Conservation (phyloP, 1,284 basidiomycete species). For the Anthracocystis setariae region DNA sequence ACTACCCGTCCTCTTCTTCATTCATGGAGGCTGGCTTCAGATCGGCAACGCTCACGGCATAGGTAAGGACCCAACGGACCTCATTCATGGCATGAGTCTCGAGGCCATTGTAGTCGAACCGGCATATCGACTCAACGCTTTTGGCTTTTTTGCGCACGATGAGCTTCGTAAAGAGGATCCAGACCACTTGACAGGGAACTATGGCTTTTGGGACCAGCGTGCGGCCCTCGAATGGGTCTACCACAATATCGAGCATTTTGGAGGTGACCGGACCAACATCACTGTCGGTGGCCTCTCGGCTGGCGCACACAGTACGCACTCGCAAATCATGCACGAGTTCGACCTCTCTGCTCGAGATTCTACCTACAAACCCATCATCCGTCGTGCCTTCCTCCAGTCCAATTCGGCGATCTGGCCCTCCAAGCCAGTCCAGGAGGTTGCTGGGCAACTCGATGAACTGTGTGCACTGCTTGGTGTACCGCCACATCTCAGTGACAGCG, state of each 20-base stretch:
- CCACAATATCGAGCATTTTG: conserved; percentile 58
- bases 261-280: conserved; percentile 61
- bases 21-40: conserved; percentile 53
- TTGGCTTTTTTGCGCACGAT: conserved; percentile 50
- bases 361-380: conserved; percentile 34
- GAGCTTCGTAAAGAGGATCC: conserved; percentile 28
- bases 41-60: conserved; percentile 34
- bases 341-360: conserved; percentile 14
- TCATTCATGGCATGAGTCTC: conserved; percentile 24
- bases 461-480: conserved; percentile 16
- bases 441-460: conserved; percentile 42
- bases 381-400: conserved; percentile 40
- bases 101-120: conserved; percentile 38
- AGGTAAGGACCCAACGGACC: conserved; percentile 27
- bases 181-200: conserved; percentile 38
- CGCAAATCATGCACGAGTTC: conserved; percentile 65
- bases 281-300: conserved; percentile 65
- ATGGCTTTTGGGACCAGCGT: conserved; percentile 55
- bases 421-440: conserved; percentile 34
- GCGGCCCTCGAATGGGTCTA: conserved; percentile 57
- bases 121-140: conserved; percentile 47
- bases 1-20: conserved; percentile 44
- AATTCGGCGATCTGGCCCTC: conserved; percentile 45
- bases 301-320: conserved; percentile 65
- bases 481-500: conserved; percentile 1